These are phyloP conservation scores for Aspergillus candidus DNA, from an alignment of 2,329 filamentous ascomycete species.

Conservation along the genomic window DNA sequence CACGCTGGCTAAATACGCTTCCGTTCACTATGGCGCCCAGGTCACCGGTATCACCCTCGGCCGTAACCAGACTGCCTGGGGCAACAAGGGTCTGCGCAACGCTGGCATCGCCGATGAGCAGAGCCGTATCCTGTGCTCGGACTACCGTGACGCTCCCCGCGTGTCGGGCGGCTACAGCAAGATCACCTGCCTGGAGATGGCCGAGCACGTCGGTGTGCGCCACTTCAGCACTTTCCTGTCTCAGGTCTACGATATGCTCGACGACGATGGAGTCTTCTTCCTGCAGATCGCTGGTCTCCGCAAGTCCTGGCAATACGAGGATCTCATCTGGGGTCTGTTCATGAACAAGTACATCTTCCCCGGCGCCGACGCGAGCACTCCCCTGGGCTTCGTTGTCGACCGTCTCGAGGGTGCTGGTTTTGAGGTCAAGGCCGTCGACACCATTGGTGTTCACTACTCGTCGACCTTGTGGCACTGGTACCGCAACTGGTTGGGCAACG, in stretches of 20 bases:
- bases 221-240: constrained; percentile 74
- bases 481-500: constrained; percentile 94
- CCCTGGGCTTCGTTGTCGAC: constrained; percentile 79
- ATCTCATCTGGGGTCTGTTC: constrained; percentile 95
- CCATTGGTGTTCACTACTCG: constrained; percentile 93
- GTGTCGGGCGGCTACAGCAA: constrained; percentile 78
- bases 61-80: constrained; percentile 95
- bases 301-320: constrained; percentile 95
- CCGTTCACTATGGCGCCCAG: constrained; percentile 79
- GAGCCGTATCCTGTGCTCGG: constrained; percentile 88
- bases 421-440: constrained; percentile 88
- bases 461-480: constrained; percentile 98
- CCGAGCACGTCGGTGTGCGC: constrained; percentile 93
- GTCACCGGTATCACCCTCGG: constrained; percentile 89
- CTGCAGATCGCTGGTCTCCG: constrained; percentile 91
- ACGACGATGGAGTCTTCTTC: constrained; percentile 94
- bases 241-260: constrained; percentile 91
- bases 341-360: constrained; percentile 99
- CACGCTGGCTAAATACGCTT: constrained; percentile 88
- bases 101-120: constrained; percentile 79
- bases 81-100: constrained; percentile 80
- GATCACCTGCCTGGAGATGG: constrained; percentile 98
- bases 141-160: constrained; percentile 89
- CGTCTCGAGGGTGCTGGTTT: constrained; percentile 80
- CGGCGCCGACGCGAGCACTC: constrained; percentile 90